Percentiles rank a stretch among this genome's conserved stretches.
These are phyloP conservation scores for Phytophthora tentaculata DNA, from an alignment of 352 stramenopile species.

Conservation along the genomic window DNA sequence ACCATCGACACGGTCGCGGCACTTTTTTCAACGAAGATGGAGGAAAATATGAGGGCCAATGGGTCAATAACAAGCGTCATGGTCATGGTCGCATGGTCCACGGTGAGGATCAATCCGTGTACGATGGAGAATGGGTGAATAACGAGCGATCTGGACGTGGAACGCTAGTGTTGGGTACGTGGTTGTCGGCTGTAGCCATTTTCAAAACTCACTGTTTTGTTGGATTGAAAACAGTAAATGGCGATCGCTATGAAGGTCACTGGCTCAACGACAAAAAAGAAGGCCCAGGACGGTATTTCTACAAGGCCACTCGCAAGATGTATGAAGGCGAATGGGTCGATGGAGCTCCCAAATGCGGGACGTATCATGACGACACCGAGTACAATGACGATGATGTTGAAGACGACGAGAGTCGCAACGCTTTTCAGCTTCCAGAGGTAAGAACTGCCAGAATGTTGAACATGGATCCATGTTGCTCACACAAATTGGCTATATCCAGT, in stretches of 20 bases:
- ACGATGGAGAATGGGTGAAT: conserved; percentile 82
- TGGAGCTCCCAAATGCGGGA: conserved; percentile 77
- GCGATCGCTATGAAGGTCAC: conserved; percentile 87
- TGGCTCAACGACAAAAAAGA: conserved; percentile 91
- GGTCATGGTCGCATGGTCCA: conserved; percentile 73
- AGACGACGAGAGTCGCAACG: conserved; percentile 35
- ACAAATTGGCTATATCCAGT: conserved; percentile 28
- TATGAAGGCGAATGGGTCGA: conserved; percentile 92
- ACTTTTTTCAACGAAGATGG: conserved; percentile 88
- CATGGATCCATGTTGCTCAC: neutral
- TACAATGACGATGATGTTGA: conserved; percentile 43
- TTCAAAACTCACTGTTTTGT: conserved; percentile 14
- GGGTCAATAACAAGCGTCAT: conserved; percentile 77
- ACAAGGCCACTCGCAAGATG: conserved; percentile 81
- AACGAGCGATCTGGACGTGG: conserved; percentile 82
- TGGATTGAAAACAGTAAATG: conserved; percentile 58
- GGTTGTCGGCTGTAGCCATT: neutral
- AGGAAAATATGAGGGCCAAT: conserved; percentile 82
- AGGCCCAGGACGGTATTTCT: conserved; percentile 84
- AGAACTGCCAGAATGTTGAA: neutral
- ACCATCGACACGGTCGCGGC: conserved; percentile 79
- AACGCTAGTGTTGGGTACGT: conserved; percentile 59
- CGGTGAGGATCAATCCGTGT: conserved; percentile 84
- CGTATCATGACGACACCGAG: conserved; percentile 54
- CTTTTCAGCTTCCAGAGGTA: conserved; percentile 76